phyloP scores from a whole-genome alignment of 768 basidiomycete genomes.

The Trametes gibbosa region DNA sequence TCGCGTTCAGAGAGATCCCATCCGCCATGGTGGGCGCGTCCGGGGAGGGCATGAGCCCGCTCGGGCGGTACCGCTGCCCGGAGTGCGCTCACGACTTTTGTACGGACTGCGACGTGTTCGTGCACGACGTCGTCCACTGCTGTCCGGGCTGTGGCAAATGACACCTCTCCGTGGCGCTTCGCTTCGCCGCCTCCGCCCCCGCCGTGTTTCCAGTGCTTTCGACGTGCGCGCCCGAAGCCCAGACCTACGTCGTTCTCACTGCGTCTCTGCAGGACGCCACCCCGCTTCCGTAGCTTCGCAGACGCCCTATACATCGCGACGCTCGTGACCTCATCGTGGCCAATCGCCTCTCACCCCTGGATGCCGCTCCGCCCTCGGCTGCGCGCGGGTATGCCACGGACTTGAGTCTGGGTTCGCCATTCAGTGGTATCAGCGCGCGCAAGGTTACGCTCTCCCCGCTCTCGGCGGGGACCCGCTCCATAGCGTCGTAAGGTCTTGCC shows the following conservation, averaged over 20 bases:
- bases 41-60: slow-evolving; percentile 72
- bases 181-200: too few species aligned
- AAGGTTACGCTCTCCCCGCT: neutral
- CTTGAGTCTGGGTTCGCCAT: neutral
- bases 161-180: neutral
- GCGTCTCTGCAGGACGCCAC: neutral
- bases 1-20: slow-evolving; percentile 52
- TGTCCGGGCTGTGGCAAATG: slow-evolving; percentile 80
- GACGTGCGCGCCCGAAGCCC: neutral
- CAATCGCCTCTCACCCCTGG: neutral
- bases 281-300: neutral
- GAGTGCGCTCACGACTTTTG: slow-evolving; percentile 89
- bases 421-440: neutral
- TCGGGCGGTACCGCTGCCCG: slow-evolving; percentile 87
- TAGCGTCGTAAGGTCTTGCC: too few species aligned
- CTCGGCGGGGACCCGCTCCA: neutral
- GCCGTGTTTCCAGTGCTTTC: neutral
- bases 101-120: slow-evolving; percentile 92
- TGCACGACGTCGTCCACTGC: slow-evolving; percentile 92
- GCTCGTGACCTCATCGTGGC: neutral
- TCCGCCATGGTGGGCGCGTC: slow-evolving; percentile 35
- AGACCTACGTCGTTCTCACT: neutral
- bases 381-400: neutral
- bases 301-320: neutral
- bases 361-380: too few species aligned